phyloP scores from a whole-genome alignment of 331 rosid genomes.

The Quercus phellos region DNA sequence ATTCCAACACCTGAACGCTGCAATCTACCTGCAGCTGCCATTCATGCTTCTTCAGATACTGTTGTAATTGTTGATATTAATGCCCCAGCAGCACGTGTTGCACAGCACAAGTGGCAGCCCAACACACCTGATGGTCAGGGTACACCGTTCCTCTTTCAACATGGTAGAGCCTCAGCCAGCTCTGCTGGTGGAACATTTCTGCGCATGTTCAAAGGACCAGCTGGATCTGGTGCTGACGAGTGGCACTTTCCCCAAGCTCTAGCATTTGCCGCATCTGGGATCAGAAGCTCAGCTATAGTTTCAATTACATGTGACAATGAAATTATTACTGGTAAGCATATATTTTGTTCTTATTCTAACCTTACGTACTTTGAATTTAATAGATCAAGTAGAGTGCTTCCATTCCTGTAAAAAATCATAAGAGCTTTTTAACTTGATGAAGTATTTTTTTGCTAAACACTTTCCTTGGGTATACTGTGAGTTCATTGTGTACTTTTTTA shows the following conservation, averaged over 20 bases:
- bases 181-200: constrained; percentile 69
- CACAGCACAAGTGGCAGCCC: constrained; percentile 97
- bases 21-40: constrained; percentile 93
- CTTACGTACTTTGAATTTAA: not conserved
- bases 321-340: constrained; percentile 72
- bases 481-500: not conserved
- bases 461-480: not conserved
- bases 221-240: constrained; percentile 60
- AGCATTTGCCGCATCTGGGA: constrained; percentile 84
- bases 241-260: constrained; percentile 83
- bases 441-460: not conserved
- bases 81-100: constrained; percentile 91
- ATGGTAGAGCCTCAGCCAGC: constrained; percentile 61
- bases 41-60: constrained; percentile 78
- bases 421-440: not conserved
- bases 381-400: not conserved
- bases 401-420: not conserved
- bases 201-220: constrained; percentile 84
- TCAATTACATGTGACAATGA: constrained; percentile 80
- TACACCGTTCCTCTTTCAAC: constrained; percentile 89
- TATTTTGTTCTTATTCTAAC: not conserved
- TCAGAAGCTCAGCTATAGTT: constrained; percentile 76
- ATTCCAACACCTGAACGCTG: constrained; percentile 84
- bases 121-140: constrained; percentile 98
- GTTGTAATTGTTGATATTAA: constrained; percentile 71